Percentiles rank a stretch among this genome's conserved stretches.
phyloP scores from a whole-genome alignment of 106 monocot genomes.

The Phalaenopsis aphrodite region DNA sequence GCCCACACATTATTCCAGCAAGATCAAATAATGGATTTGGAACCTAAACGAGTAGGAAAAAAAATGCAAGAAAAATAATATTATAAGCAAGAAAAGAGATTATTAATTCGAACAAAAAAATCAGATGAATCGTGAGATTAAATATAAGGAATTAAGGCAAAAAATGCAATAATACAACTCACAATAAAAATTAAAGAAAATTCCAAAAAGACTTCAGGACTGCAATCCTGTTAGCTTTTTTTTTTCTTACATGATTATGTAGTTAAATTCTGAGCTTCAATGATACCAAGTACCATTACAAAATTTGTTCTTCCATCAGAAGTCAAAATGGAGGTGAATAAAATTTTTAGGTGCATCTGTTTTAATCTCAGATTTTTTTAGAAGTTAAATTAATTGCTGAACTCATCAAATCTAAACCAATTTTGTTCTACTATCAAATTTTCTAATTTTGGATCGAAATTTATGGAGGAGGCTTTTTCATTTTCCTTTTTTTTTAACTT shows the following conservation, averaged over 20 bases:
- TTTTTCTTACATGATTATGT: neutral
- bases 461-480: no score
- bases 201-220: neutral
- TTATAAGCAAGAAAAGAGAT: neutral
- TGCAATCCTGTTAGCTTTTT: neutral
- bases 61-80: neutral
- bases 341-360: no score
- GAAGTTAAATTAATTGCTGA: no score
- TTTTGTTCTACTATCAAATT: no score
- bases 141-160: neutral
- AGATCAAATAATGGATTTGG: slow-evolving; percentile 94
- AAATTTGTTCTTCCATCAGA: no score
- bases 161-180: neutral
- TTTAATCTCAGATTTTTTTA: no score
- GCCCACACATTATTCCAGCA: slow-evolving; percentile 88
- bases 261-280: neutral
- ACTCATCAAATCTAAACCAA: no score
- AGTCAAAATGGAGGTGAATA: no score
- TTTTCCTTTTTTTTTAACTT: no score
- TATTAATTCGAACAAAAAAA: neutral
- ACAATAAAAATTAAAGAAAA: neutral
- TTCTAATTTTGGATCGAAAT: no score
- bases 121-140: neutral
- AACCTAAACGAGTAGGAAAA: slow-evolving; percentile 27
- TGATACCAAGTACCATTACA: no score